These are phyloP conservation scores for Ogataea degrootiae DNA, from an alignment of 805 yeast species.

Conservation along the genomic window DNA sequence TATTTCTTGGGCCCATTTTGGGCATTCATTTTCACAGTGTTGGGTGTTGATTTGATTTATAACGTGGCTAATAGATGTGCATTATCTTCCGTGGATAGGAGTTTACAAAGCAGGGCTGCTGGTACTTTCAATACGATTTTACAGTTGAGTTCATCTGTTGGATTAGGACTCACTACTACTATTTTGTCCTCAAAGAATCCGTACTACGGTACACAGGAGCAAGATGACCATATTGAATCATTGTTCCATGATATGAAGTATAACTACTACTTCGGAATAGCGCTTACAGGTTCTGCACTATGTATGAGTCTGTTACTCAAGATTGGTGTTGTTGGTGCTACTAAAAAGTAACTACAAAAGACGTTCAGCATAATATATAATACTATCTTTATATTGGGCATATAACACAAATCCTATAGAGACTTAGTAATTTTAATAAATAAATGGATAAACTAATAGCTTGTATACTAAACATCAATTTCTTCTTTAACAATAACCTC, in stretches of 20 bases:
- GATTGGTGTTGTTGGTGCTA: slow-evolving; percentile 33
- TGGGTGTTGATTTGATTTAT: slow-evolving; percentile 45
- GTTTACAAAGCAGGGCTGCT: slow-evolving; percentile 41
- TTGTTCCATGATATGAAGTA: slow-evolving; percentile 32
- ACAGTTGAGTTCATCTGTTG: slow-evolving; percentile 38
- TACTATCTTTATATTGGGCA: no score
- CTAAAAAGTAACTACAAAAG: slow-evolving; percentile 2
- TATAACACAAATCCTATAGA: not conserved
- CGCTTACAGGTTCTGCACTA: slow-evolving; percentile 27
- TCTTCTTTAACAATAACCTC: no score
- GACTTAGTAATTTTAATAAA: not conserved
- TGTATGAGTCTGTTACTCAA: slow-evolving; percentile 30
- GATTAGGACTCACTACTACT: slow-evolving; percentile 38
- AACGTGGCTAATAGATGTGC: slow-evolving; percentile 42
- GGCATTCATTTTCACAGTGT: slow-evolving; percentile 34
- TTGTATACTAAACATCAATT: not conserved
- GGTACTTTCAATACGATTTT: slow-evolving; percentile 43
- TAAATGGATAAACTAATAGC: not conserved
- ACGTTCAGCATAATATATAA: no score
- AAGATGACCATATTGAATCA: slow-evolving; percentile 17
- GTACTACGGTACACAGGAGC: slow-evolving; percentile 27
- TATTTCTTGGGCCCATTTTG: slow-evolving; percentile 46
- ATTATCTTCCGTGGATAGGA: slow-evolving; percentile 34
- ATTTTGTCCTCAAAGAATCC: slow-evolving; percentile 31
- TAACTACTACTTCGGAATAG: slow-evolving; percentile 38